Percentiles rank a stretch among this genome's conserved stretches.
These are phyloP conservation scores for Saccharata proteae DNA, from an alignment of 2,329 filamentous ascomycete genomes.

Conservation along the genomic window DNA sequence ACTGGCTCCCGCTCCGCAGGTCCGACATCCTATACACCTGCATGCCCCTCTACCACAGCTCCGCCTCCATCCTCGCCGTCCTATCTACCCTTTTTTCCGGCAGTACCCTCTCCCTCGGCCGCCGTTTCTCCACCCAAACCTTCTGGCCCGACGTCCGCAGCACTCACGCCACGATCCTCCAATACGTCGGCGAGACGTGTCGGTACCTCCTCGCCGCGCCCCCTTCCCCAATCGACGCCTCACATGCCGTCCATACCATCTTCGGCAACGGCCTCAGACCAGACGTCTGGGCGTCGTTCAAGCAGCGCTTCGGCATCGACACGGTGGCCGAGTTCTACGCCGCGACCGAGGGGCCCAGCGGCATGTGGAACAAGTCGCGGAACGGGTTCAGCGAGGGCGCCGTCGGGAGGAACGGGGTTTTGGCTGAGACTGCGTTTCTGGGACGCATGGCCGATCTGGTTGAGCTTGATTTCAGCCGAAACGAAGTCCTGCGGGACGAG, in stretches of 20 bases:
- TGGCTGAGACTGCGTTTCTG: too few species aligned
- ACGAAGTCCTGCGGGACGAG: too few species aligned
- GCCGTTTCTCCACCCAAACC: constrained; percentile 53
- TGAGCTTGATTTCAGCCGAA: too few species aligned
- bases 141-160: constrained; percentile 65
- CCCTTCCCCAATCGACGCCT: constrained; percentile 46
- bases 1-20: constrained; percentile 20
- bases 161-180: constrained; percentile 55
- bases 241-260: constrained; percentile 47
- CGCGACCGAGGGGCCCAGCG: constrained; percentile 54
- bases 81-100: constrained; percentile 30
- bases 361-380: constrained; percentile 5
- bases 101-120: constrained; percentile 48
- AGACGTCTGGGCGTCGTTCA: constrained; percentile 56
- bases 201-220: constrained; percentile 61
- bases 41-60: constrained; percentile 70
- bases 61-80: constrained; percentile 50
- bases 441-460: too few species aligned
- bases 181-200: constrained; percentile 68
- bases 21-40: constrained; percentile 60
- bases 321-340: constrained; percentile 66
- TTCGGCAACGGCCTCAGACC: constrained; percentile 57
- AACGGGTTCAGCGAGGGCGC: constrained; percentile 4
- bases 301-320: constrained; percentile 49
- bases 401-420: constrained; percentile 4